Evolutionary conservation across 2,329 filamentous ascomycete genomes (phyloP), one percentile per base, ranked within the genome.

Genomic region (Diaporthe sp.): DNA sequence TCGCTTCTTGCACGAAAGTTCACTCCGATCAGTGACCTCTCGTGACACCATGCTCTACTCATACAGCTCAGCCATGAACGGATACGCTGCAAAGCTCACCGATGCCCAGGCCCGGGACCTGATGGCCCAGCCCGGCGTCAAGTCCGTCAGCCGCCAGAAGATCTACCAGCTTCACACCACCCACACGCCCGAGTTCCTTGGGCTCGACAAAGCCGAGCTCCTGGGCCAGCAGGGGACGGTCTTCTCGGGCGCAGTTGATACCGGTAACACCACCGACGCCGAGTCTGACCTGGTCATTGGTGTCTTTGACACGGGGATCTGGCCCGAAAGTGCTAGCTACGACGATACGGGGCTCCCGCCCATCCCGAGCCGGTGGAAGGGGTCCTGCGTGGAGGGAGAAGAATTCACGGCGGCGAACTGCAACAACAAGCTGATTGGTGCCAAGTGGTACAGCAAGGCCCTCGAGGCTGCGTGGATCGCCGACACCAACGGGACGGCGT

Each of bases 321-420:
- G 77, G 77, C 76, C 77, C 55, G 77, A 78, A 55, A 77, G 69
- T 28, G 69, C 74, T 12, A 77, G 77, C 44, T 78, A 59, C 46
- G 57, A 58, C 44, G 77, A 78, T 49, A 53, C 69, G 8, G 74
- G 74, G 4, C 37, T 78, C 9, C 67, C 74, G 7, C 72, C 76
- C 7, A 49, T 76, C 7, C 77, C 76, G 7, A 46, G 9, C 25
- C 39, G 19, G 25, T 77, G 76, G 76, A 76, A 68, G 58, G 76
- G 77, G 9, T 44, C 25, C 17, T 78, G 77, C 12, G 76, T 76
- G 9, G 57, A 31, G 12, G 70, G 72, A 2, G 62, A 74, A 1
- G n/a, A 69, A 6, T 78, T 75, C 49, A 61, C 76, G 4, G 25
- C 70, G 10, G 39, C 37, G 2, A 58, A 58, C 39, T 78, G 77